phyloP scores from a whole-genome alignment of 441 rosid species.

The Jatropha podagrica region DNA sequence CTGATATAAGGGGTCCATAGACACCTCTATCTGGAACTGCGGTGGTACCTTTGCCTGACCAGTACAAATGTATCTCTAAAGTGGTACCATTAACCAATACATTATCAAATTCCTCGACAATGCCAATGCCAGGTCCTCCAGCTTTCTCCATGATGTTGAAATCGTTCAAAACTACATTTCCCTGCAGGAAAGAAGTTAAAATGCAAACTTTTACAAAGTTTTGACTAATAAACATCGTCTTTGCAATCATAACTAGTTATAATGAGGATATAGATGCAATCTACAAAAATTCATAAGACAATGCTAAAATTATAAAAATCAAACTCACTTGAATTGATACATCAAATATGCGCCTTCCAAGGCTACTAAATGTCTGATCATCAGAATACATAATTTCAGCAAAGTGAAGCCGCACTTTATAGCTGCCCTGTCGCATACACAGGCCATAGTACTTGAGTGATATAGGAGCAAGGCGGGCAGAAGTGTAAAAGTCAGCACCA shows the following conservation, averaged over 20 bases:
- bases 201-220: background rate
- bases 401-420: slow-evolving; percentile 77
- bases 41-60: slow-evolving; percentile 86
- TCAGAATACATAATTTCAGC: slow-evolving; percentile 76
- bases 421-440: slow-evolving; percentile 57
- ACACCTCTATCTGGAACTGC: slow-evolving; percentile 63
- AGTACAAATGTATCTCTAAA: slow-evolving; percentile 67
- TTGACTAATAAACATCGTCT: background rate
- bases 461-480: slow-evolving; percentile 72
- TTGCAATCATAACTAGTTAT: background rate
- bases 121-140: slow-evolving; percentile 55
- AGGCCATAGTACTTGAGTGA: slow-evolving; percentile 80
- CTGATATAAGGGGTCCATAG: slow-evolving; percentile 91
- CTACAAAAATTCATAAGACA: background rate
- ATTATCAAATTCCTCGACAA: slow-evolving; percentile 22
- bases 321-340: slow-evolving; percentile 70
- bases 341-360: slow-evolving; percentile 72
- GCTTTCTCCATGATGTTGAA: slow-evolving; percentile 64
- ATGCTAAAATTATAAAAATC: background rate
- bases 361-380: slow-evolving; percentile 46
- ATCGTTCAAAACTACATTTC: slow-evolving; percentile 43
- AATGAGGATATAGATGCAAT: background rate
- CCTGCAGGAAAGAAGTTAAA: slow-evolving; percentile 34
- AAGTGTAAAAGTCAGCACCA: slow-evolving; percentile 38
- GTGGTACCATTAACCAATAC: slow-evolving; percentile 57